Conservation (phyloP, 345 rosid genomes). For the Hypericum androsaemum region DNA sequence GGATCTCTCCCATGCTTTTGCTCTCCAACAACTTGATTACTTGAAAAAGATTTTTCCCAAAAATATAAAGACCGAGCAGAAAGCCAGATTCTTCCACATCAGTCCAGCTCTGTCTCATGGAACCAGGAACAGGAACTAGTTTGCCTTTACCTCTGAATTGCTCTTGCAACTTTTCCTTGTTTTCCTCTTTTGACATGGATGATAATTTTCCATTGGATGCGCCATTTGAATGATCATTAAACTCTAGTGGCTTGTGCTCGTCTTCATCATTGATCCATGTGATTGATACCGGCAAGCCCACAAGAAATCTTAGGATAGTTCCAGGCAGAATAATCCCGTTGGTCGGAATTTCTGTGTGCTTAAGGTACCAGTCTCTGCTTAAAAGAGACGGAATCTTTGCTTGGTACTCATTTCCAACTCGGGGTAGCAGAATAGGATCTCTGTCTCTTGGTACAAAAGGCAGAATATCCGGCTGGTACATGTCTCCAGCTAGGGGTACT, state of each 20-base stretch:
- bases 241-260: conserved; percentile 11
- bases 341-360: conserved; percentile 6
- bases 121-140: conserved; percentile 30
- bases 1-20: conserved; percentile 36
- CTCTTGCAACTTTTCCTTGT: conserved; percentile 12
- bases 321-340: conserved; percentile 9
- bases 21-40: conserved; percentile 40
- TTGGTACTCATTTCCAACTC: too few species aligned
- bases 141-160: conserved; percentile 11
- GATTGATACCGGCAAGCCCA: conserved; percentile 41
- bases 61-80: conserved; percentile 52
- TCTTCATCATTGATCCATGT: conserved; percentile 34
- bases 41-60: conserved; percentile 45
- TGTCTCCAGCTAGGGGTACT: too few species aligned
- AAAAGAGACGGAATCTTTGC: conserved; percentile 27
- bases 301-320: conserved; percentile 15
- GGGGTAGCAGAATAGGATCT: too few species aligned
- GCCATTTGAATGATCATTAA: conserved; percentile 9
- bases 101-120: conserved; percentile 20
- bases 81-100: conserved; percentile 31
- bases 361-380: conserved; percentile 13
- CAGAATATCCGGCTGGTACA: too few species aligned
- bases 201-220: conserved; percentile 5
- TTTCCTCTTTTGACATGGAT: conserved; percentile 10
- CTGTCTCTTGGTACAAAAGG: too few species aligned